Percentiles rank a stretch among this genome's conserved stretches.
Conservation (phyloP, 2,329 filamentous ascomycete species). For the Paracoccidioides brasiliensis region DNA sequence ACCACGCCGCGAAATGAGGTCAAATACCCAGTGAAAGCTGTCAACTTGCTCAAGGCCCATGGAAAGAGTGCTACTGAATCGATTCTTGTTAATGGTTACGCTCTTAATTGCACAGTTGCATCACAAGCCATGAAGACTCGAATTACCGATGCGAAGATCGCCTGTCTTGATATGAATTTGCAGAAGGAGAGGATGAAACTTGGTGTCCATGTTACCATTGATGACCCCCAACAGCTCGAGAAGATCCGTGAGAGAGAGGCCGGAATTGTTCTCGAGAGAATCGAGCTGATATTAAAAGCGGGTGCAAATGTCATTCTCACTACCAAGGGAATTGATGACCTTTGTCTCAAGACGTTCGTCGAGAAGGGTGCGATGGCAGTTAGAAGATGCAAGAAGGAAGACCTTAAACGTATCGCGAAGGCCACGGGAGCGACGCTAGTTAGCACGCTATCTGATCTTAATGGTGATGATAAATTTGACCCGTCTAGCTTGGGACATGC, state of each 20-base stretch:
- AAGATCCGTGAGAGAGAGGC: slow-evolving; percentile 90
- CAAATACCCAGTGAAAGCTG: slow-evolving; percentile 98
- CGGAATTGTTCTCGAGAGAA: slow-evolving; percentile 81
- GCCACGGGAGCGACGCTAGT: slow-evolving; percentile 89
- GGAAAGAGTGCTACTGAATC: slow-evolving; percentile 82
- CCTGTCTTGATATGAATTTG: slow-evolving; percentile 91
- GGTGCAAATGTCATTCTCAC: slow-evolving; percentile 93
- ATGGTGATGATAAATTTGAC: slow-evolving; percentile 95
- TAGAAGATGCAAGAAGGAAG: slow-evolving; percentile 95
- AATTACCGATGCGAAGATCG: slow-evolving; percentile 89
- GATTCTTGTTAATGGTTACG: slow-evolving; percentile 85
- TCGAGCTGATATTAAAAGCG: slow-evolving; percentile 95
- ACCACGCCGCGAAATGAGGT: slow-evolving; percentile 79
- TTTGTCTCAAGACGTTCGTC: slow-evolving; percentile 86
- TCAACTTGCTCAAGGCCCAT: slow-evolving; percentile 97
- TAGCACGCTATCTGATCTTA: slow-evolving; percentile 86
- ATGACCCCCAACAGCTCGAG: slow-evolving; percentile 93
- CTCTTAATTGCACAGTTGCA: slow-evolving; percentile 94
- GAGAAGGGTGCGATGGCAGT: slow-evolving; percentile 95
- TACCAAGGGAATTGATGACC: slow-evolving; percentile 95
- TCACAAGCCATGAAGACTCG: slow-evolving; percentile 96
- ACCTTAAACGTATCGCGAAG: slow-evolving; percentile 86
- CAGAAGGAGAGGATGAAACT: slow-evolving; percentile 99
- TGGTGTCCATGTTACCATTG: slow-evolving; percentile 94
- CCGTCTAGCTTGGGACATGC: slow-evolving; percentile 76